Evolutionary conservation across 768 basidiomycete species (phyloP).

Genomic region (Chlorophyllum brunneum): DNA sequence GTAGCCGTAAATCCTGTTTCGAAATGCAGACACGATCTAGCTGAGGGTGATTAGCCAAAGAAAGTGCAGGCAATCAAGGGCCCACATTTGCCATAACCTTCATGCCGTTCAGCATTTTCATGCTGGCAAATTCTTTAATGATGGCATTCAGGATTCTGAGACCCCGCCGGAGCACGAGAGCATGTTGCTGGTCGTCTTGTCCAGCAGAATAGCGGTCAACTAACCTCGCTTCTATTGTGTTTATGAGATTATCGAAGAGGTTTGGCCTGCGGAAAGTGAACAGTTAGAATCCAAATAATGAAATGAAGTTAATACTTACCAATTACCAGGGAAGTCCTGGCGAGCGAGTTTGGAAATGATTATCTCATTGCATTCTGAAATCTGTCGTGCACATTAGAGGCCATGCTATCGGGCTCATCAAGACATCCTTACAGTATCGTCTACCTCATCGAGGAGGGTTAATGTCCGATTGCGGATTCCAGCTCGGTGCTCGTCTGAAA

Average conservation of each 20-base stretch:
- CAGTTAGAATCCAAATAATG: neutral
- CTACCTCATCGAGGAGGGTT: constrained; percentile 68
- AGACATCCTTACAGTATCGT: constrained; percentile 58
- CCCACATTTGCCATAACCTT: constrained; percentile 62
- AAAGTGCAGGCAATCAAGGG: neutral
- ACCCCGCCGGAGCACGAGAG: constrained; percentile 53
- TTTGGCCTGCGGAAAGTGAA: constrained; percentile 44
- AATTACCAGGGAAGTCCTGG: constrained; percentile 67
- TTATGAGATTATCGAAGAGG: constrained; percentile 52
- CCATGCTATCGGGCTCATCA: neutral
- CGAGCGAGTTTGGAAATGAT: constrained; percentile 77
- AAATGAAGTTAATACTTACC: constrained; percentile 39
- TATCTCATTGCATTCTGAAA: constrained; percentile 73
- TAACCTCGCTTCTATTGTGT: constrained; percentile 49
- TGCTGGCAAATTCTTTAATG: constrained; percentile 64
- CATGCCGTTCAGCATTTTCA: constrained; percentile 68
- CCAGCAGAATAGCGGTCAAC: constrained; percentile 43
- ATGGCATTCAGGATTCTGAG: constrained; percentile 62
- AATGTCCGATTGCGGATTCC: constrained; percentile 65
- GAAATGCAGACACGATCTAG: constrained; percentile 56
- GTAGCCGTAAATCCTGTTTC: constrained; percentile 51
- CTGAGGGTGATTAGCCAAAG: constrained; percentile 3
- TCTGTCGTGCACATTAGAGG: constrained; percentile 36
- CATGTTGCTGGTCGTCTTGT: constrained; percentile 37
- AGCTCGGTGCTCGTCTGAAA: constrained; percentile 62